phyloP scores from a whole-genome alignment of 2,329 filamentous ascomycete genomes.

The Aureobasidium sp. region DNA sequence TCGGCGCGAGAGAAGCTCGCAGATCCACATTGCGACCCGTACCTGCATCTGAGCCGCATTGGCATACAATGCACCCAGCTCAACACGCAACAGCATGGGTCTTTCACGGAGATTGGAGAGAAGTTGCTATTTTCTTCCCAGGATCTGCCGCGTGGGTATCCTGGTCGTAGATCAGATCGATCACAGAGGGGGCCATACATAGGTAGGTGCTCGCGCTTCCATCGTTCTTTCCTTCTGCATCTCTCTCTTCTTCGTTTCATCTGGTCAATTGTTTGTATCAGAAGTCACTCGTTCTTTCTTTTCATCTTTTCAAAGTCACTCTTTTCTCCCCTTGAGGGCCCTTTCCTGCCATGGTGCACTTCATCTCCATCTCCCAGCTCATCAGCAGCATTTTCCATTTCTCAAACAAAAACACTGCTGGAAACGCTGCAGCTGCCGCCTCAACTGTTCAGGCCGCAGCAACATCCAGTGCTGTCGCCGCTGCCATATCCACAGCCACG shows the following conservation, averaged over 20 bases:
- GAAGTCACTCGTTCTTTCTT: neutral
- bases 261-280: neutral
- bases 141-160: neutral
- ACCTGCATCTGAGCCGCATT: neutral
- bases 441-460: neutral
- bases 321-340: neutral
- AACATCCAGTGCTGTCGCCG: neutral
- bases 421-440: neutral
- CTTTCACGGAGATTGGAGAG: neutral
- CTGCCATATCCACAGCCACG: neutral
- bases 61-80: neutral
- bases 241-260: neutral
- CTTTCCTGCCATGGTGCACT: neutral
- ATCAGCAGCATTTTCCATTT: constrained; percentile 1
- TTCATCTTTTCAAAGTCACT: neutral
- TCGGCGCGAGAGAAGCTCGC: neutral
- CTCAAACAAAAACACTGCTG: neutral
- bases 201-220: neutral
- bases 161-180: neutral
- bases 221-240: neutral
- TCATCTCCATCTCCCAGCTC: neutral
- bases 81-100: neutral
- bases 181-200: neutral
- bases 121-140: neutral
- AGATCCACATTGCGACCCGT: neutral